Evolutionary conservation across 257 asterid species (phyloP).

Genomic region (Linaria vulgaris): DNA sequence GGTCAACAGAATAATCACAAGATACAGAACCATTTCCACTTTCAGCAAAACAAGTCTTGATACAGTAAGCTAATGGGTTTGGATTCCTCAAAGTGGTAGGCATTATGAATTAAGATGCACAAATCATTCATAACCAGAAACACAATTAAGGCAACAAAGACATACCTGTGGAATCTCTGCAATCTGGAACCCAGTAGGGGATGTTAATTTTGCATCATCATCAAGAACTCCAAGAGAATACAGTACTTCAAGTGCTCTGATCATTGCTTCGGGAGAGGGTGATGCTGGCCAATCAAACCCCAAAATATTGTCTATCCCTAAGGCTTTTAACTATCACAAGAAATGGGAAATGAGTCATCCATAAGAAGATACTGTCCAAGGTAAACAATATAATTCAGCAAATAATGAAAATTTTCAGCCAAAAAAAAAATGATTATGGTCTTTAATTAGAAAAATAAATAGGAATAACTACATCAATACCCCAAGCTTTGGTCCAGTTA

Average conservation of each 20-base stretch:
- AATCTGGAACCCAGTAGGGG: slow-evolving; percentile 92
- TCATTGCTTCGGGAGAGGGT: slow-evolving; percentile 92
- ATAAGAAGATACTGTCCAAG: slow-evolving; percentile 12
- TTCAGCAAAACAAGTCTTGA: slow-evolving; percentile 9
- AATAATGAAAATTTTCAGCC: neutral
- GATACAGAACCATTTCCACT: neutral
- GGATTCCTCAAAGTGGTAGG: neutral
- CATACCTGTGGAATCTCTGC: slow-evolving; percentile 94
- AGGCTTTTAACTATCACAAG: slow-evolving; percentile 72
- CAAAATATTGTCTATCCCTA: slow-evolving; percentile 90
- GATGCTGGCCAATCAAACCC: slow-evolving; percentile 98
- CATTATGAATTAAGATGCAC: too few relatives aligned
- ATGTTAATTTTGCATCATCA: slow-evolving; percentile 87
- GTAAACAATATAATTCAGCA: neutral
- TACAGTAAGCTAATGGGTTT: neutral
- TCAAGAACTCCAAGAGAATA: slow-evolving; percentile 91
- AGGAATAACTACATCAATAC: too few relatives aligned
- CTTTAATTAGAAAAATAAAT: neutral
- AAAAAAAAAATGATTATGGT: neutral
- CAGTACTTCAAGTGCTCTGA: slow-evolving; percentile 91
- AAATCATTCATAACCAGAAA: too few relatives aligned
- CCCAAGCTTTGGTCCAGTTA: too few relatives aligned
- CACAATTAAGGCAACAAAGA: neutral
- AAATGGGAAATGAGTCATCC: slow-evolving; percentile 13
- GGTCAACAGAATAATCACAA: neutral